Base-by-base conservation (phyloP, 2,329 filamentous ascomycete species). In the Tolypocladium amazonense region DNA sequence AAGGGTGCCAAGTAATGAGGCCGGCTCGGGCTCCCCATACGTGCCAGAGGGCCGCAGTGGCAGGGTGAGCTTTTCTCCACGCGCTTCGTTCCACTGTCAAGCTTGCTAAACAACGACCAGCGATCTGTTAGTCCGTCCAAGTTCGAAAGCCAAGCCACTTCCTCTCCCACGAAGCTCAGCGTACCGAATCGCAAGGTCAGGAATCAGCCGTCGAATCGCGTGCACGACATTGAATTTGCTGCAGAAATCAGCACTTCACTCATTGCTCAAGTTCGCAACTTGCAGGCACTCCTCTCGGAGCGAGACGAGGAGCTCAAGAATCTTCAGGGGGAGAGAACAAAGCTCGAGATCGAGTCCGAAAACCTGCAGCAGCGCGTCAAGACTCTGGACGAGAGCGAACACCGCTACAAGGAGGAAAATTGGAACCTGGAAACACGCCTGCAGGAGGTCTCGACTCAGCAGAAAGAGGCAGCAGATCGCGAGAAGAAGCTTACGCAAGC, bases 191-290 rank as follows among this genome's bases (percentile, higher is more conserved):
- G 93, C 65, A 94, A 92, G 72, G 84, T 94, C 70, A 85, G 94
- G 59, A 97, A 97, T 67, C 93, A 97, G 70, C 89, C 90, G 2
- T 84, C 88, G 12, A 94, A 87, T 70, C 87, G 92, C 57, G 88
- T 96, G 15, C 92, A 97, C 71, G 94, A 99, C 69, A 96, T 99
- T 70, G 92, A 97, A 67, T 96, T 99, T 70, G 94, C 93, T n/a
- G 92, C 94, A 57, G 93, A 99, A 71, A 97, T 99, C 68, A 97
- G 92, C 70, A 96, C 91, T 7, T 96, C 92, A 2, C 80, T 99
- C 57, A 87, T 99, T 57, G 87, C 89, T n/a, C 94, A 97, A 75
- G 89, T 99, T 57, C 88, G 94, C 63, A 92, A 94, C 70, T 76
- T 99, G 59, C 94, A 99, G 73, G 82, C 87, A 2, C 79, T 96